Base-by-base conservation (phyloP, 306 rosid genomes). In the Fragaria iinumae region DNA sequence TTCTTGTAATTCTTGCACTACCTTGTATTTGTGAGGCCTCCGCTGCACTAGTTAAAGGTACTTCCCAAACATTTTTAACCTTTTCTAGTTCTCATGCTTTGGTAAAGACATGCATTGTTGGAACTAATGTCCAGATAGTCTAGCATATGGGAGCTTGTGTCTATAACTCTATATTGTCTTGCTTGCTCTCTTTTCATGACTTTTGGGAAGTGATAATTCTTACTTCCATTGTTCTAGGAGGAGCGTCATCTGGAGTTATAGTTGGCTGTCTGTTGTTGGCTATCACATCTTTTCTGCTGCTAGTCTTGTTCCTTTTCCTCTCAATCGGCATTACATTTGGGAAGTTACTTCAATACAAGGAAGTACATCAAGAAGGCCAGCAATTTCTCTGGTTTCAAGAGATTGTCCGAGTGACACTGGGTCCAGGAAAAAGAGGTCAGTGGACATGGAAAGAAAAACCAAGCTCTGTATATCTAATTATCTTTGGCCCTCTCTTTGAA, bases 341-440 rank as follows among this genome's bases (percentile, higher is more conserved):
- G 48, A 89, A 87, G 78, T 89, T 92, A 45, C 96, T 92, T 87
- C 97, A 90, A 72, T 94, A 94, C 88, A 94, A 92, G 83, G 98
- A 94, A 90, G 93, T 94, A 53, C 98, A 94, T 76, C 88, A 76
- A 79, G 97, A 86, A 87, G 96, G 91, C 53, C 82, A 27, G 69
- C 79, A 41, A 59, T 90, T 82, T 80, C 96, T 88, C 72, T 94
- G 97, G 97, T 94, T 91, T 75, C 98, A 91, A 76, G 96, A 90
- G 53, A 84, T 94, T 48, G 74, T 90, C 47, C 82, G 97, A 64
- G 90, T 91, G 60, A 91, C 96, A 62, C 76, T 94, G 8, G 97
- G 98, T 50, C 98, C 98, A 1, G 96, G 96, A 17, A 94, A 94
- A 80, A 85, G 97, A 83, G 97, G 98, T 36, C 98, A 91, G 59